phyloP scores from a whole-genome alignment of 371 early-diverging fungal species.

The Mortierella sp. region DNA sequence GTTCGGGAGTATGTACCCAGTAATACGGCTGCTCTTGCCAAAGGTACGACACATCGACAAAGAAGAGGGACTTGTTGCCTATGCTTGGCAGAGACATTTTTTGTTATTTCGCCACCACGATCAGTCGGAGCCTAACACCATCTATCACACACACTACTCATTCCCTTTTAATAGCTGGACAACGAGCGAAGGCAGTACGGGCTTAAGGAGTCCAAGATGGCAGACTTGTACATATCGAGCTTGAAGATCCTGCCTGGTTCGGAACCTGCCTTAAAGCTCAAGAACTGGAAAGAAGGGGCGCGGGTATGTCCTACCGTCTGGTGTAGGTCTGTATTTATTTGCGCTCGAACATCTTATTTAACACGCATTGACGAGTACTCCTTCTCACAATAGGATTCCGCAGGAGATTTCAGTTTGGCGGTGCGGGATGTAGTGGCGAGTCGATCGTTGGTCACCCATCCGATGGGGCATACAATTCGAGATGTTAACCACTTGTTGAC shows the following conservation, averaged over 20 bases:
- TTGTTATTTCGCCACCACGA: neutral
- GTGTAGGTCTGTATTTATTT: constrained; percentile 1
- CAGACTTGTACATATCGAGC: constrained; percentile 71
- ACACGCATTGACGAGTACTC: neutral
- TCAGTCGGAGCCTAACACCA: neutral
- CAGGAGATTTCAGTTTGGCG: constrained; percentile 52
- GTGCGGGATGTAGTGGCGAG: constrained; percentile 46
- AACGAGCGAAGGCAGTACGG: constrained; percentile 70
- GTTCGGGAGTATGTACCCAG: constrained; percentile 67
- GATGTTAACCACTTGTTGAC: constrained; percentile 60
- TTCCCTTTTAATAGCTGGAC: constrained; percentile 66
- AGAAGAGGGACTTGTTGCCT: neutral
- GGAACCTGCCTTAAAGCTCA: constrained; percentile 66
- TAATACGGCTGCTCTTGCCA: constrained; percentile 80
- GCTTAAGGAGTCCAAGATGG: constrained; percentile 78
- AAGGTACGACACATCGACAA: constrained; percentile 58
- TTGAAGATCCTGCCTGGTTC: constrained; percentile 68
- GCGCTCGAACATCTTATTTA: constrained; percentile 13
- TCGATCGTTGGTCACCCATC: constrained; percentile 41
- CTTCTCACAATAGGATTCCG: constrained; percentile 30
- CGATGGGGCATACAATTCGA: constrained; percentile 60
- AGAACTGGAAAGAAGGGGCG: constrained; percentile 69
- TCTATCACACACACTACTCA: neutral
- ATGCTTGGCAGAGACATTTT: neutral
- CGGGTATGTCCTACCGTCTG: constrained; percentile 33